Evolutionary conservation across 2,329 filamentous ascomycete genomes (phyloP).

Genomic region (Corynespora cassiicola): DNA sequence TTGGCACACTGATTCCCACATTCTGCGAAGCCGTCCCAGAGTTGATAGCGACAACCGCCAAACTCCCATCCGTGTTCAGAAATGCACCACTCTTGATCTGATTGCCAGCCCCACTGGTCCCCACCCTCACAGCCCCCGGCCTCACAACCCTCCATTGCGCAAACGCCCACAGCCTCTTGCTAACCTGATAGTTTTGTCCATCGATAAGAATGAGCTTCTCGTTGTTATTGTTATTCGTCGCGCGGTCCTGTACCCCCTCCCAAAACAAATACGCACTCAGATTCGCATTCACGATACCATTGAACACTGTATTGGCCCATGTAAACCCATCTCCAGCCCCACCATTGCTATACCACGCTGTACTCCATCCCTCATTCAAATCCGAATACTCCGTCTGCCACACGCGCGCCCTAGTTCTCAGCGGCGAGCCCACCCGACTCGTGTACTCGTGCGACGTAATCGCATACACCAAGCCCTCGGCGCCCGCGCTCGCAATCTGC

Average conservation of each 20-base stretch:
- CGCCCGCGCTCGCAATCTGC: constrained; percentile 46
- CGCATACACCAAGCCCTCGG: constrained; percentile 47
- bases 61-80: constrained; percentile 39
- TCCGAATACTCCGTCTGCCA: constrained; percentile 63
- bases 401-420: constrained; percentile 51
- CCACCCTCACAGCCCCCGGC: constrained; percentile 48
- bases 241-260: constrained; percentile 54
- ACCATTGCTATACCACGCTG: constrained; percentile 57
- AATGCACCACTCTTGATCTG: constrained; percentile 43
- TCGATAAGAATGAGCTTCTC: constrained; percentile 45
- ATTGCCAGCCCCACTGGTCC: constrained; percentile 33
- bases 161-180: constrained; percentile 50
- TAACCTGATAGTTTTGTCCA: constrained; percentile 39
- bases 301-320: constrained; percentile 63
- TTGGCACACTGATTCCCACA: constrained; percentile 17
- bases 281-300: constrained; percentile 56
- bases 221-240: constrained; percentile 44
- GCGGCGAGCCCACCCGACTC: constrained; percentile 46
- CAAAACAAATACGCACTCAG: constrained; percentile 63
- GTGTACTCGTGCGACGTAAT: constrained; percentile 54
- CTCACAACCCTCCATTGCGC: constrained; percentile 49
- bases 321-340: constrained; percentile 60
- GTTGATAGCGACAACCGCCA: constrained; percentile 36
- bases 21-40: constrained; percentile 27
- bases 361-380: constrained; percentile 47